Evolutionary conservation across 352 stramenopile genomes (phyloP).

Genomic region (Pythium myriotylum): DNA sequence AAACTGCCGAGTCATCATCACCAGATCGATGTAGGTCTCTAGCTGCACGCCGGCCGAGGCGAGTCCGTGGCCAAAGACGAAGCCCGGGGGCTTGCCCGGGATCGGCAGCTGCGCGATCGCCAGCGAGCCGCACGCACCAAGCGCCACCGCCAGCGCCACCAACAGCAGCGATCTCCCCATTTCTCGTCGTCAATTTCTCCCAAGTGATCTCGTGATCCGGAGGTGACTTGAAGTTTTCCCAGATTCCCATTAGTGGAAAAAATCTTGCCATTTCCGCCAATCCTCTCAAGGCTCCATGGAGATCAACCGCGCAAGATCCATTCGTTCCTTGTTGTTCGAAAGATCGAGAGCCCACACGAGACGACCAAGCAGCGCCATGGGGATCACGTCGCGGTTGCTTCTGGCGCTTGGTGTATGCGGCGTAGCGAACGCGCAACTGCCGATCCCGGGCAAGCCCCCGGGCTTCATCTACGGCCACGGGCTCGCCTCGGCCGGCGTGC

Average conservation of each 20-base stretch:
- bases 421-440: constrained; percentile 41
- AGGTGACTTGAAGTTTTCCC: constrained; percentile 13
- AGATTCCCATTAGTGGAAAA: constrained; percentile 28
- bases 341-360: too few species aligned
- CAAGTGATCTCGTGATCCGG: too few species aligned
- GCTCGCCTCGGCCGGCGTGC: constrained; percentile 53
- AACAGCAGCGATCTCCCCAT: constrained; percentile 24
- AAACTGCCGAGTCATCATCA: too few species aligned
- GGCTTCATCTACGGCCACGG: constrained; percentile 66
- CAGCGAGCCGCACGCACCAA: too few species aligned
- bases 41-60: constrained; percentile 72
- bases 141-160: constrained; percentile 13
- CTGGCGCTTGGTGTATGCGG: background rate
- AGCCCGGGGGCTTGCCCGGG: constrained; percentile 60
- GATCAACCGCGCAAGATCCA: constrained; percentile 2
- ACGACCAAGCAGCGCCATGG: too few species aligned
- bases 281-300: background rate
- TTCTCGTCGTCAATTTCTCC: too few species aligned
- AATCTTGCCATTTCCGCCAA: constrained; percentile 5
- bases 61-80: constrained; percentile 53
- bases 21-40: constrained; percentile 84
- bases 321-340: constrained; percentile 3
- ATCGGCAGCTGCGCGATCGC: constrained; percentile 58
- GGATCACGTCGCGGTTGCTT: constrained; percentile 13
- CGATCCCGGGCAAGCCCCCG: constrained; percentile 58